Evolutionary conservation across 2,329 filamentous ascomycete species (phyloP).

Genomic region (Nemania abortiva): DNA sequence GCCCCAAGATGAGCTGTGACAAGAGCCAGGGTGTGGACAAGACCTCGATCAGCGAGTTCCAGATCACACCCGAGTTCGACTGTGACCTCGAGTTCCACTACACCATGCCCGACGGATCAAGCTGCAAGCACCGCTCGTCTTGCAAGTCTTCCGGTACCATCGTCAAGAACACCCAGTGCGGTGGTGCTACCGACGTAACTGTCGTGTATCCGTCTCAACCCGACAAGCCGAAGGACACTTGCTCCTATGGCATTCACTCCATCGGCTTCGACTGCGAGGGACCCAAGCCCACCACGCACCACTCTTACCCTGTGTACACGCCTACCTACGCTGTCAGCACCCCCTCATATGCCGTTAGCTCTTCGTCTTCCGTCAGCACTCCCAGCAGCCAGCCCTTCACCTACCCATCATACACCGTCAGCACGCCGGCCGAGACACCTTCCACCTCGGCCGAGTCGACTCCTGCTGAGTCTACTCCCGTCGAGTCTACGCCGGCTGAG

Average conservation of each 20-base stretch:
- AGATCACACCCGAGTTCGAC: conserved; percentile 80
- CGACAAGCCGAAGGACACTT: conserved; percentile 67
- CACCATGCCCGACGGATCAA: conserved; percentile 83
- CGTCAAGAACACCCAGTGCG: conserved; percentile 88
- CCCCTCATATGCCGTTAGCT: conserved; percentile 42
- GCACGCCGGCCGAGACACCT: conserved; percentile 15
- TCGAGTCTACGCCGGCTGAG: conserved; percentile 37
- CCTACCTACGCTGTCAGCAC: conserved; percentile 40
- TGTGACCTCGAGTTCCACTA: conserved; percentile 88
- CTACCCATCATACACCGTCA: conserved; percentile 19
- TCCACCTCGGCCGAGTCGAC: conserved; percentile 24
- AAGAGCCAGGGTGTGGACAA: conserved; percentile 58
- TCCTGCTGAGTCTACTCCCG: conserved; percentile 31
- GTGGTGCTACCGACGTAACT: conserved; percentile 85
- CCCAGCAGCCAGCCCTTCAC: conserved; percentile 14
- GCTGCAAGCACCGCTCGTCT: conserved; percentile 80
- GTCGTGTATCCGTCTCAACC: conserved; percentile 74
- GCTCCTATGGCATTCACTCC: conserved; percentile 78
- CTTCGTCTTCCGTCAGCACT: conserved; percentile 43
- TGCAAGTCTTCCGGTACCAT: conserved; percentile 77
- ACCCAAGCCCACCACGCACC: conserved; percentile 51
- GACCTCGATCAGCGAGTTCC: conserved; percentile 82
- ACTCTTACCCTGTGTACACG: conserved; percentile 44
- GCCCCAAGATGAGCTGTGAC: conserved; percentile 70
- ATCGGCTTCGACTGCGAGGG: conserved; percentile 79